These are phyloP conservation scores for Insectozyma bohioensis DNA, from an alignment of 1,139 yeast species.

Conservation along the genomic window DNA sequence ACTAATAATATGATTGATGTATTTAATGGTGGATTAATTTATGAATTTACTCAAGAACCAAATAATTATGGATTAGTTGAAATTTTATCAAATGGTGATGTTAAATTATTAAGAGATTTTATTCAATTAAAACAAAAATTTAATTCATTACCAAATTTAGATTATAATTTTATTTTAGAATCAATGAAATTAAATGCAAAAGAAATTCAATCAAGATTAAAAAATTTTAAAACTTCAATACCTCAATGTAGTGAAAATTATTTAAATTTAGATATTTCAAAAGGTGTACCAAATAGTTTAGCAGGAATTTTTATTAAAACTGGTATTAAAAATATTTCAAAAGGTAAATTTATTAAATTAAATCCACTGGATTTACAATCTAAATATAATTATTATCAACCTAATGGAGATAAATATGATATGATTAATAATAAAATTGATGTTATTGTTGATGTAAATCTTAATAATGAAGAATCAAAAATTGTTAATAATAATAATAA, in stretches of 20 bases:
- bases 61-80: slow-evolving; percentile 87
- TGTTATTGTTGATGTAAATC: slow-evolving; percentile 22
- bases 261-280: slow-evolving; percentile 51
- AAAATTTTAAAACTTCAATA: slow-evolving; percentile 19
- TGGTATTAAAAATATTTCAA: slow-evolving; percentile 45
- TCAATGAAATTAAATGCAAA: slow-evolving; percentile 27
- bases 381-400: slow-evolving; percentile 33
- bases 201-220: slow-evolving; percentile 25
- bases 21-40: slow-evolving; percentile 90
- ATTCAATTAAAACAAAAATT: slow-evolving; percentile 49
- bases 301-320: slow-evolving; percentile 41
- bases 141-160: slow-evolving; percentile 29
- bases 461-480: no score
- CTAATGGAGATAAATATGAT: slow-evolving; percentile 42
- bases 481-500: no score
- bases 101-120: slow-evolving; percentile 54
- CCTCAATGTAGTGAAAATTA: slow-evolving; percentile 49
- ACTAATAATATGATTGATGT: slow-evolving; percentile 74
- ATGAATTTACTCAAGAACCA: slow-evolving; percentile 86
- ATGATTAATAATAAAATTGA: slow-evolving; percentile 22
- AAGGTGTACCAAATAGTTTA: slow-evolving; percentile 48
- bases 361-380: slow-evolving; percentile 37
- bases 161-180: slow-evolving; percentile 23
- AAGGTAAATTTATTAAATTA: slow-evolving; percentile 50
- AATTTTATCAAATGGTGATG: slow-evolving; percentile 55